Conservation (phyloP, 2,329 filamentous ascomycete species). For the Sclerotinia subarctica region DNA sequence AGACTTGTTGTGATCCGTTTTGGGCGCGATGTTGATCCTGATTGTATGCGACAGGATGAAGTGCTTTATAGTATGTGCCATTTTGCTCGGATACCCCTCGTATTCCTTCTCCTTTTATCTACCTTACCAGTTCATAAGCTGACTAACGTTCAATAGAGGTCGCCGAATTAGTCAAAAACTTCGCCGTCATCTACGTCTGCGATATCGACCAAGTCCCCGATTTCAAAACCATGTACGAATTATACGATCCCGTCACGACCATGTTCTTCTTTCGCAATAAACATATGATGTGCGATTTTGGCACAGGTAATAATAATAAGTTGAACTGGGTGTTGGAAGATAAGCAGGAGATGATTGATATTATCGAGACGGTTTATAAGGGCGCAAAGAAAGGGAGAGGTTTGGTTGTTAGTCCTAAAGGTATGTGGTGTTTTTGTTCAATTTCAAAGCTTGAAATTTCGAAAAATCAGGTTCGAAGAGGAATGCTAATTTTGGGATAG, state of each 20-base stretch:
- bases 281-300: constrained; percentile 98
- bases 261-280: constrained; percentile 99
- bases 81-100: background rate
- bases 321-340: constrained; percentile 95
- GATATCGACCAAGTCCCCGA: constrained; percentile 88
- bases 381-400: constrained; percentile 98
- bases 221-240: constrained; percentile 94
- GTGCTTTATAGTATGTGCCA: constrained; percentile 69
- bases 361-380: constrained; percentile 95
- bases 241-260: constrained; percentile 88
- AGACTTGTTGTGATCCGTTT: constrained; percentile 92
- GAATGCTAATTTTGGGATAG: constrained; percentile 24
- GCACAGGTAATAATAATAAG: constrained; percentile 98
- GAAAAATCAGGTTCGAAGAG: background rate
- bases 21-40: constrained; percentile 78
- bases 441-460: background rate
- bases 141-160: constrained; percentile 49
- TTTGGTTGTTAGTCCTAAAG: constrained; percentile 95
- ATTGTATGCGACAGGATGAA: constrained; percentile 83
- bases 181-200: constrained; percentile 88
- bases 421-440: constrained; percentile 16
- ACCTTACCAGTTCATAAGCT: background rate
- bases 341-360: constrained; percentile 98
- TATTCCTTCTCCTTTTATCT: background rate
- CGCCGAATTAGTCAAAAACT: constrained; percentile 90